Evolutionary conservation across 2,329 filamentous ascomycete genomes (phyloP).

Genomic region (Fusarium stilboides): DNA sequence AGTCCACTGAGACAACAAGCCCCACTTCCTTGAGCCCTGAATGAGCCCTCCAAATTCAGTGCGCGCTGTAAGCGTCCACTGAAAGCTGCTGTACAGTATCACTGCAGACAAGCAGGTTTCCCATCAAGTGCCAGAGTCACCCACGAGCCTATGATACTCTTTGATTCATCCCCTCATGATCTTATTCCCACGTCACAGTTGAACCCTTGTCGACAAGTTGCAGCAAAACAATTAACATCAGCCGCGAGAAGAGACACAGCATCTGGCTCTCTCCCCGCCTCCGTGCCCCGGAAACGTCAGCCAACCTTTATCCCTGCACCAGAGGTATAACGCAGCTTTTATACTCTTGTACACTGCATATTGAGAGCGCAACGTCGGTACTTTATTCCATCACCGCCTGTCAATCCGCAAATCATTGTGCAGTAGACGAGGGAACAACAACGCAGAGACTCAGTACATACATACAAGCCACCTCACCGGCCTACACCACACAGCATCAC

Average conservation of each 20-base stretch:
- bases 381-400: constrained; percentile 29
- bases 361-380: constrained; percentile 27
- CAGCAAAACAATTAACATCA: constrained; percentile 24
- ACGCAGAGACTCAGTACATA: constrained; percentile 15
- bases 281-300: constrained; percentile 31
- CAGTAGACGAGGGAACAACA: constrained; percentile 7
- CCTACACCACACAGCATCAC: constrained; percentile 20
- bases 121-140: constrained; percentile 13
- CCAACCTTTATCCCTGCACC: constrained; percentile 36
- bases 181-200: constrained; percentile 34
- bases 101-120: constrained; percentile 29
- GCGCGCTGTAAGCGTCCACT: constrained; percentile 32
- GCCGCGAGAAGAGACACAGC: constrained; percentile 32
- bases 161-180: constrained; percentile 23
- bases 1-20: constrained; percentile 6
- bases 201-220: constrained; percentile 24
- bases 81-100: constrained; percentile 24
- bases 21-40: constrained; percentile 36
- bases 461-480: constrained; percentile 25
- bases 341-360: constrained; percentile 25
- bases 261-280: constrained; percentile 33
- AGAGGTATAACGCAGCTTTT: constrained; percentile 32
- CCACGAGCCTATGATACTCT: constrained; percentile 23
- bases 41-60: constrained; percentile 15
- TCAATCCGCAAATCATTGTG: constrained; percentile 14